These are phyloP conservation scores for Entonaema liquescens DNA, from an alignment of 495 filamentous ascomycete species.

Conservation along the genomic window DNA sequence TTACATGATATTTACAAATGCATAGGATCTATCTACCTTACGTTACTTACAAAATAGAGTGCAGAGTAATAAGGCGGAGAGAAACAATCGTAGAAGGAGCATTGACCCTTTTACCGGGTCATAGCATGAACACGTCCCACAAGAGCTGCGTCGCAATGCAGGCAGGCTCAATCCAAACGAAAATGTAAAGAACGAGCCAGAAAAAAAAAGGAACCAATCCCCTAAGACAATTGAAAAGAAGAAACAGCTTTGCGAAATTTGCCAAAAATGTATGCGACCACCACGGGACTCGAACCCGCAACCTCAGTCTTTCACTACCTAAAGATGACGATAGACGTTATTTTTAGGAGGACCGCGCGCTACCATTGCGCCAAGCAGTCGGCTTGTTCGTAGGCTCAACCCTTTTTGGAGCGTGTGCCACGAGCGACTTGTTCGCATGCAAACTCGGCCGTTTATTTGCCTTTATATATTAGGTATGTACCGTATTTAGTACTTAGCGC, in stretches of 20 bases:
- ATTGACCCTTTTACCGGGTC: slow-evolving; percentile 1
- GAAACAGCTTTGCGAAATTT: slow-evolving; percentile 18
- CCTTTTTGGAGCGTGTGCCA: neutral
- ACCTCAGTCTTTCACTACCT: slow-evolving; percentile 52
- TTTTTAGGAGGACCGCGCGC: slow-evolving; percentile 56
- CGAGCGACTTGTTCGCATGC: neutral
- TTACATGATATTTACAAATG: no score
- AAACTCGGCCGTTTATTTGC: slow-evolving; percentile 4
- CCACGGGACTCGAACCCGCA: slow-evolving; percentile 62
- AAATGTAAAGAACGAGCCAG: neutral
- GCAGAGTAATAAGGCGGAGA: neutral
- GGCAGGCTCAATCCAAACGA: neutral
- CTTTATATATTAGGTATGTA: slow-evolving; percentile 1
- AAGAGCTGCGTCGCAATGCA: neutral
- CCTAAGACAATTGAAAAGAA: slow-evolving; percentile 11
- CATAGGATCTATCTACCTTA: no score
- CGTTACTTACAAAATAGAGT: neutral
- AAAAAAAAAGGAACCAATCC: slow-evolving; percentile 14
- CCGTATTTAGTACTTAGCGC: no score
- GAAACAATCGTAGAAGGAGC: neutral
- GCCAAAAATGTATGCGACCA: slow-evolving; percentile 40
- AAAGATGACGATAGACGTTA: slow-evolving; percentile 9
- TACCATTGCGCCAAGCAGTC: slow-evolving; percentile 60
- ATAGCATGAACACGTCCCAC: slow-evolving; percentile 27
- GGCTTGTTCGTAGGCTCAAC: neutral